Conservation (phyloP, 805 yeast genomes). For the Teunomyces cretensis region DNA sequence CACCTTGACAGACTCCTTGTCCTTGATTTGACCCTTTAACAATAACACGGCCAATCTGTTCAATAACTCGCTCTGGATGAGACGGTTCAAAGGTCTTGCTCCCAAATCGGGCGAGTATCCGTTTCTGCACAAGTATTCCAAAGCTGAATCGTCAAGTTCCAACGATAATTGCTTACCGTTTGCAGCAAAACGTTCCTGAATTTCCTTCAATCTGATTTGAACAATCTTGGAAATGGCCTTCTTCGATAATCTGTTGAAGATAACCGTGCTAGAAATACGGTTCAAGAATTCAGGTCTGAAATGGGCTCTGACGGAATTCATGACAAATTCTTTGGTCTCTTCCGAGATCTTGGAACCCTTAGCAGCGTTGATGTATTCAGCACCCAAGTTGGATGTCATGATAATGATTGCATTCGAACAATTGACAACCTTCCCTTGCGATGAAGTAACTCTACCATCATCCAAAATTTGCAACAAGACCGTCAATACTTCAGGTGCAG, state of each 20-base stretch:
- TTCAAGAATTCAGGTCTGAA: conserved; percentile 97
- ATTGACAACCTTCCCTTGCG: conserved; percentile 90
- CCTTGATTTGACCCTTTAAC: conserved; percentile 80
- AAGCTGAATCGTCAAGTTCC: conserved; percentile 71
- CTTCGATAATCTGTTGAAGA: conserved; percentile 89
- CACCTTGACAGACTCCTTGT: conserved; percentile 82
- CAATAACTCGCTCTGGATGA: conserved; percentile 84
- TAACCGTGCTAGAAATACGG: conserved; percentile 90
- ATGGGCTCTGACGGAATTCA: conserved; percentile 80
- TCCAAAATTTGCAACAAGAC: conserved; percentile 89
- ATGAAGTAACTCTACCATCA: conserved; percentile 94
- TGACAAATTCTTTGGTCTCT: conserved; percentile 71
- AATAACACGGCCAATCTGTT: conserved; percentile 88
- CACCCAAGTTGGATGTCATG: conserved; percentile 97
- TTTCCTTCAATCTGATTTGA: conserved; percentile 76
- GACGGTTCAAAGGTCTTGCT: conserved; percentile 92
- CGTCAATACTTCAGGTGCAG: conserved; percentile 96
- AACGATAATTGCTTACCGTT: conserved; percentile 79
- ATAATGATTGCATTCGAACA: conserved; percentile 90
- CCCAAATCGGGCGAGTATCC: conserved; percentile 95
- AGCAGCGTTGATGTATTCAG: conserved; percentile 74
- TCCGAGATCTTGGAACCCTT: conserved; percentile 65
- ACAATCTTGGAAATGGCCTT: conserved; percentile 93
- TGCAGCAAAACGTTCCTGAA: conserved; percentile 78
- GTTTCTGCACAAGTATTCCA: conserved; percentile 75